phyloP scores from a whole-genome alignment of 2,329 filamentous ascomycete species.

The Trichocomaceae sp. region DNA sequence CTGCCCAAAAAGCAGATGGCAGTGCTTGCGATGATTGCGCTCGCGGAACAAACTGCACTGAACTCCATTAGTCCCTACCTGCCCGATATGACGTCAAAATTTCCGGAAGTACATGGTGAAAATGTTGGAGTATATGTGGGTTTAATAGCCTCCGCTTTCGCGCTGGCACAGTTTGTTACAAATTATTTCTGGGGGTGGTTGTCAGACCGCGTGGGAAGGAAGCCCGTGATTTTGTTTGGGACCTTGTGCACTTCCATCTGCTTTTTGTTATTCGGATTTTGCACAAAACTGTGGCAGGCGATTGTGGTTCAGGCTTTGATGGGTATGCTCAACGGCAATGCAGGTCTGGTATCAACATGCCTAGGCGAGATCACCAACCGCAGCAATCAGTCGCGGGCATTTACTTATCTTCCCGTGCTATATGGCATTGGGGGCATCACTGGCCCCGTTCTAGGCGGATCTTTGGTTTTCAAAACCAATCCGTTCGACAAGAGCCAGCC shows the following conservation, averaged over 20 bases:
- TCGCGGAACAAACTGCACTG: conserved; percentile 91
- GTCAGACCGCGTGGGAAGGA: conserved; percentile 70
- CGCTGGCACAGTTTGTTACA: conserved; percentile 82
- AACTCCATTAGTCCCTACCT: conserved; percentile 96
- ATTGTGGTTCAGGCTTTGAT: conserved; percentile 80
- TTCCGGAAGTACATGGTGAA: conserved; percentile 66
- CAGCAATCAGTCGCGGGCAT: conserved; percentile 87
- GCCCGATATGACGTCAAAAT: conserved; percentile 81
- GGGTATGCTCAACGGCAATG: conserved; percentile 92
- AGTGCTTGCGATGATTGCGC: conserved; percentile 77
- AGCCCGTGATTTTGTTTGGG: conserved; percentile 74
- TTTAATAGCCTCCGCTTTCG: conserved; percentile 82
- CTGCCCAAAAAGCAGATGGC: conserved; percentile 76
- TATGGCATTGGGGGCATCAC: conserved; percentile 93
- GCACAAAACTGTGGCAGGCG: conserved; percentile 73
- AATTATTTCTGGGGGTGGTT: conserved; percentile 89
- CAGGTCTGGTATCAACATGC: conserved; percentile 87
- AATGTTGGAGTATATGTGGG: conserved; percentile 84
- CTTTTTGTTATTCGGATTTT: conserved; percentile 84
- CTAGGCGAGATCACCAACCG: conserved; percentile 91
- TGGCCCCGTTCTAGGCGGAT: conserved; percentile 81
- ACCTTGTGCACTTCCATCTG: conserved; percentile 75
- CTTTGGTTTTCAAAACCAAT: conserved; percentile 62
- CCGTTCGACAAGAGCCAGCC: conserved; percentile 47
- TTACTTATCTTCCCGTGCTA: conserved; percentile 91